Conservation (phyloP, 2,329 filamentous ascomycete genomes). For the Geosmithia morbida region DNA sequence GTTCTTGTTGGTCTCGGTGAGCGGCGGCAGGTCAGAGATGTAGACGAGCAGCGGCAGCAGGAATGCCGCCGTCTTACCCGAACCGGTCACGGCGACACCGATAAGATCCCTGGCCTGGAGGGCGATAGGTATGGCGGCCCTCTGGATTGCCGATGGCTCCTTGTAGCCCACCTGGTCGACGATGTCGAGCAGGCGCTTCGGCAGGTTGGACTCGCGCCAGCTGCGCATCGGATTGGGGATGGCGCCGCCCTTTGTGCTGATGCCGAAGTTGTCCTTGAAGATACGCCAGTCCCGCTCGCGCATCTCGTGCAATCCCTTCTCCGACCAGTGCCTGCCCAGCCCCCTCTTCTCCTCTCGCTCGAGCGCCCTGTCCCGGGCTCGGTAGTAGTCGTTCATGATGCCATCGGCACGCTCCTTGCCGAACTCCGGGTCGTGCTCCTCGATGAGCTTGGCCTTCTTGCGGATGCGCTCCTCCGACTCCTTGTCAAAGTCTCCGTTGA, state of each 20-base stretch:
- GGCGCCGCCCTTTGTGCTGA: conserved; percentile 78
- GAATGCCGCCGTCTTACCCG: conserved; percentile 95
- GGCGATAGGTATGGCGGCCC: conserved; percentile 90
- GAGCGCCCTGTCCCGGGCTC: conserved; percentile 44
- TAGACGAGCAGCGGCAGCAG: conserved; percentile 85
- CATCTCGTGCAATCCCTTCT: conserved; percentile 88
- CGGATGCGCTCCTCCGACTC: conserved; percentile 38
- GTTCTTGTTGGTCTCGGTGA: conserved; percentile 77
- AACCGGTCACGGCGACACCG: conserved; percentile 94
- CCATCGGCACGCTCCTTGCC: conserved; percentile 64
- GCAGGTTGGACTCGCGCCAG: conserved; percentile 77
- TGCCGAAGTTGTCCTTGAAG: conserved; percentile 98
- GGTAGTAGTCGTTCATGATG: conserved; percentile 69
- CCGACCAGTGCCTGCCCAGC: conserved; percentile 87
- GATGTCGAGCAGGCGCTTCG: conserved; percentile 63
- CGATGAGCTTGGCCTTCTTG: conserved; percentile 53
- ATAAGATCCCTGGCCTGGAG: conserved; percentile 90
- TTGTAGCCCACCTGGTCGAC: conserved; percentile 77
- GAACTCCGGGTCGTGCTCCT: conserved; percentile 60
- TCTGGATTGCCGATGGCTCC: conserved; percentile 82
- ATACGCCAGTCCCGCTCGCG: conserved; percentile 97
- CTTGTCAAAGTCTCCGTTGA: conserved; percentile 35
- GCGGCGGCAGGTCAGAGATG: conserved; percentile 75
- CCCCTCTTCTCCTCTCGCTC: conserved; percentile 60
- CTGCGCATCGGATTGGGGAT: conserved; percentile 94